phyloP scores from a whole-genome alignment of 1,284 basidiomycete genomes.

The Schizopora paradoxa region DNA sequence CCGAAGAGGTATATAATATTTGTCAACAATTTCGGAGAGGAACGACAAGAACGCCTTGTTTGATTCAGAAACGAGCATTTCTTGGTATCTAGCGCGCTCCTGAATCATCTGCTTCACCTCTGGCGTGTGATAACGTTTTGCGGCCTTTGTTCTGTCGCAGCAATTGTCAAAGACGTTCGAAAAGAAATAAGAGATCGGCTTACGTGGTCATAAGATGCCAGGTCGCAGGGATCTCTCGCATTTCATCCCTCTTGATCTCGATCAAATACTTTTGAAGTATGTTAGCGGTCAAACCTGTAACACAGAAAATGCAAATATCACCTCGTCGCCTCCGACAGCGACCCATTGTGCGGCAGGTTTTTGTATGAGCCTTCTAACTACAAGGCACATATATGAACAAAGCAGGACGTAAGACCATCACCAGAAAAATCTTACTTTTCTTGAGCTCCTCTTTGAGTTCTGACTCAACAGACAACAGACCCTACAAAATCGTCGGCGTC shows the following conservation, averaged over 20 bases:
- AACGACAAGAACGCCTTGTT: conserved; percentile 65
- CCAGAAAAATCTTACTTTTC: conserved; percentile 42
- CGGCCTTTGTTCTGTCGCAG: conserved; percentile 60
- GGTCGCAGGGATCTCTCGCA: conserved; percentile 66
- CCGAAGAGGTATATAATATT: conserved; percentile 67
- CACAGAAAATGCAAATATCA: conserved; percentile 27
- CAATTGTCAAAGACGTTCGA: conserved; percentile 7
- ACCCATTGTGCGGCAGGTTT: conserved; percentile 77
- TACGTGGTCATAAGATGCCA: conserved; percentile 82
- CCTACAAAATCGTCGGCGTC: conserved; percentile 30
- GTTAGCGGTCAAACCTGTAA: conserved; percentile 2
- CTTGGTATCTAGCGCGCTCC: conserved; percentile 73
- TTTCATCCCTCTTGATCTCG: conserved; percentile 72
- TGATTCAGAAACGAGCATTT: conserved; percentile 67
- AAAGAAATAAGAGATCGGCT: conserved; percentile 17
- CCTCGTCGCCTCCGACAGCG: conserved; percentile 66
- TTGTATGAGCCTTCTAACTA: conserved; percentile 71
- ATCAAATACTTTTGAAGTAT: conserved; percentile 55
- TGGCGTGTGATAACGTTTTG: conserved; percentile 81
- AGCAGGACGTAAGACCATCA: neutral
- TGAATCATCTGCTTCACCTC: conserved; percentile 60
- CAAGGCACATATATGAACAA: neutral
- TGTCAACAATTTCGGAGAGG: conserved; percentile 59
- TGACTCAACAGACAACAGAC: conserved; percentile 57
- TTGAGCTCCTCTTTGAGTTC: conserved; percentile 78